Evolutionary conservation across 1,284 basidiomycete species (phyloP), one percentile per base, ranked within the genome.

Genomic region (Wolfiporia cocos): DNA sequence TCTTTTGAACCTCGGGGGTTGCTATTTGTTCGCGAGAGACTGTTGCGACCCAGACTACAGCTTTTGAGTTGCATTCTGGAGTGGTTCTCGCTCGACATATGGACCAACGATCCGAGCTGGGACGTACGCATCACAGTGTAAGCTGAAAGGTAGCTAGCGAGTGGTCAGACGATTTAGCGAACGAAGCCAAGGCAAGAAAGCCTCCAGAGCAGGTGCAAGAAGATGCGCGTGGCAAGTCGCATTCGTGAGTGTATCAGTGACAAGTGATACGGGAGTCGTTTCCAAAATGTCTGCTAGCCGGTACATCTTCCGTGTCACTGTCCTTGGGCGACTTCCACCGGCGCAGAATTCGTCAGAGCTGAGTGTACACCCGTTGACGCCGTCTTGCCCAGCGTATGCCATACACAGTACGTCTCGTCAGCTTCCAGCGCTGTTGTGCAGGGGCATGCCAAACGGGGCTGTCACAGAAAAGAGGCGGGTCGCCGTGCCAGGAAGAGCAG

Each of bases 371-470:
- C 65, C 69, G 3, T 66, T 64, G 7, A 58, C 34, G 7, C 40
- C 48, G 34, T 58, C 56, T 54, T 39, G 17, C 74, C 75, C 5
- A 81, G 54, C 3, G 51, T 48, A 18, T 53, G 40, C 80, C 80
- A 81, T 32, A 65, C 44, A 35, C 57, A 42, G 21, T 50, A 47
- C 28, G 54, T 43, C 7, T 40, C 28, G 11, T 52, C 46, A 9
- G 46, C 20, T 22, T 53, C 46, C 7, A 52, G 45, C 26, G 52
- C 49, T 5, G 46, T 36, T 2, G 58, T 50, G 10, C 63, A 49
- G 5, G n/a, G 70, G 69, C 22, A 73, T 52, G 4, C 79, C 61
- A 48, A 82, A 76, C 0, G n/a, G n/a, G 81, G 81, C 6, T 81
- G 81, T 3, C 72, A 51, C 4, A 82, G 61, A 56, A 73, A 78